These are phyloP conservation scores for Boletus semigastroideus DNA, from an alignment of 1,284 basidiomycete genomes.

Conservation along the genomic window DNA sequence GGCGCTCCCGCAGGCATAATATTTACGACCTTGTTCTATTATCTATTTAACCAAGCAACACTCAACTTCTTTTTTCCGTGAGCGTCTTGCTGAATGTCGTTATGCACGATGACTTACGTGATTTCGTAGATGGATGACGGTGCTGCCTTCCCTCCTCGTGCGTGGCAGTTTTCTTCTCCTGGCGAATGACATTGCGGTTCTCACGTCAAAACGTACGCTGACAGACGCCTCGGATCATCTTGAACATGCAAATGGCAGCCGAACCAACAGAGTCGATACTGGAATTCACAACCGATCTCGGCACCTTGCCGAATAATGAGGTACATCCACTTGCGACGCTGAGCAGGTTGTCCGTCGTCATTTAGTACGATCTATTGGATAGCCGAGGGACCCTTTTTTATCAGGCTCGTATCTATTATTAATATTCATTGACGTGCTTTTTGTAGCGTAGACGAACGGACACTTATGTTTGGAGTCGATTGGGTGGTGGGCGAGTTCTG, in stretches of 20 bases:
- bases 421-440: too few species aligned
- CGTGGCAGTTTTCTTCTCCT: background rate
- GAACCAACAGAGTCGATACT: slow-evolving; percentile 5
- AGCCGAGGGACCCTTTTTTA: background rate
- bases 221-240: slow-evolving; percentile 22
- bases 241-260: slow-evolving; percentile 22
- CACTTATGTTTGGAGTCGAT: too few species aligned
- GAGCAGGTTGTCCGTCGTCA: background rate
- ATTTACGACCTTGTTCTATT: slow-evolving; percentile 4
- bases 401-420: background rate
- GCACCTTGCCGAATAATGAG: background rate
- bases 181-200: background rate
- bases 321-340: background rate
- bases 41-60: slow-evolving; percentile 1
- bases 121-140: slow-evolving; percentile 16
- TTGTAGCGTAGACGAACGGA: too few species aligned
- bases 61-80: slow-evolving; percentile 23
- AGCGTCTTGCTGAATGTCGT: background rate
- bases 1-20: slow-evolving; percentile 3
- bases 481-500: too few species aligned
- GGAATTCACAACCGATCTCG: slow-evolving; percentile 20
- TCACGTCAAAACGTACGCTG: background rate
- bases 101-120: background rate
- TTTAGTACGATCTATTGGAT: background rate
- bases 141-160: slow-evolving; percentile 18